Evolutionary conservation across 208 protist genomes (phyloP), one percentile per base, ranked within the genome.

Genomic region (Leishmania arabica): DNA sequence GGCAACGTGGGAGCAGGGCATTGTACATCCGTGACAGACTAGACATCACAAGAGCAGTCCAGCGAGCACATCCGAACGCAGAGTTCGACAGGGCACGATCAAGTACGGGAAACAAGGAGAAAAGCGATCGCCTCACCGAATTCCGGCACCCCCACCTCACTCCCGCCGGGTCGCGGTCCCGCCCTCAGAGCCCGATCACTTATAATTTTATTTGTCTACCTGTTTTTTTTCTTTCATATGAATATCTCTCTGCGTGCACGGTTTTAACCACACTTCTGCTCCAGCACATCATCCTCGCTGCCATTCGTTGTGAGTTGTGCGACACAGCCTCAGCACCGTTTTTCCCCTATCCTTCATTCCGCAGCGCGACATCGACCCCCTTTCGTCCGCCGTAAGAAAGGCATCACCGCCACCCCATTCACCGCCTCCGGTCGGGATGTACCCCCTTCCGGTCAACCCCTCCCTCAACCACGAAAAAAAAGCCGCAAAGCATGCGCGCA

Each of bases 391-490:
- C 51, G 0, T 21, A 4, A 54, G 2, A 0, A 15, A 13, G 2
- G 15, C 9, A 5, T 21, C 9, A 21, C 51, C 51, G 0, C 2
- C 9, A 6, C 17, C 51, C 0, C 17, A 4, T 21, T 54, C 51
- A 53, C 51, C 1, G 0, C 51, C 51, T 0, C 9, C 51, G 0
- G 2, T 21, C 9, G 3, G 15, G 0, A 54, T 0, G 17, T 21
- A 21, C 5, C 51, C 51, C 51, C 51, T 54, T 21, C 51, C 0
- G 21, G 17, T 54, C 51, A 21, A 54, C 13, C 1, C 5, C 51
- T 54, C 45, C 0, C 0, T 54, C 51, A 6, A 54, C 3, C 13
- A 54, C 51, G 2, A 0, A 11, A 11, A 17, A 0, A 0, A 11
- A 11, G 19, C 49, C 51, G 17, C 51, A 6, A 54, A 54, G 21